Conservation (phyloP, 2,329 filamentous ascomycete genomes). For the Aspergillus melleus region DNA sequence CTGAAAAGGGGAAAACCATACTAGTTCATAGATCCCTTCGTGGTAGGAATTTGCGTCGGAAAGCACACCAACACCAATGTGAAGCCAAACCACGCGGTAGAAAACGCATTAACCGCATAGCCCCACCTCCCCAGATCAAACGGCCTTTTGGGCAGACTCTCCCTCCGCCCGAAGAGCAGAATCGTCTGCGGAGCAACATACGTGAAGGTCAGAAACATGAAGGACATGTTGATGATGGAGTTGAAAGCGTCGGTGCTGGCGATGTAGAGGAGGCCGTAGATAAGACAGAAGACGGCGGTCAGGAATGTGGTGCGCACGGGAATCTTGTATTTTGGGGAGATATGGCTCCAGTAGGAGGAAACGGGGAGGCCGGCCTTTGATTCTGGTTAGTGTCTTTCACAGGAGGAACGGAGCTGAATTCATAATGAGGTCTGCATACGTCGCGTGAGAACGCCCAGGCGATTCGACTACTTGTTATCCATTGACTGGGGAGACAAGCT, state of each 20-base stretch:
- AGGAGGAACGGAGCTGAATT: conserved; percentile 26
- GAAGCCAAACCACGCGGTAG: conserved; percentile 46
- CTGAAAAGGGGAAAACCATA: not conserved
- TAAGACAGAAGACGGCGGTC: conserved; percentile 44
- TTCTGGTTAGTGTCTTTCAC: conserved; percentile 27
- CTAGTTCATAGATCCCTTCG: conserved; percentile 50
- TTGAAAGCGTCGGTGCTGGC: conserved; percentile 43
- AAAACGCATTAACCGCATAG: conserved; percentile 40
- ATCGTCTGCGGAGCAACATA: conserved; percentile 47
- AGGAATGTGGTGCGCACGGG: conserved; percentile 47
- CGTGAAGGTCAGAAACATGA: conserved; percentile 38
- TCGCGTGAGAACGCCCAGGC: conserved; percentile 10
- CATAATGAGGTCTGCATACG: not conserved
- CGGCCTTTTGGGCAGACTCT: conserved; percentile 20
- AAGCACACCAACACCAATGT: conserved; percentile 51
- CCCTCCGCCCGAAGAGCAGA: conserved; percentile 38
- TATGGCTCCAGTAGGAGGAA: conserved; percentile 16
- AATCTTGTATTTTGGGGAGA: conserved; percentile 10
- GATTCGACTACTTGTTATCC: conserved; percentile 7
- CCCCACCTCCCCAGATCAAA: conserved; percentile 37
- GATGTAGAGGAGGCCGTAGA: conserved; percentile 38
- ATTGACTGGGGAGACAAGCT: conserved; percentile 5
- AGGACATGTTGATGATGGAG: conserved; percentile 39
- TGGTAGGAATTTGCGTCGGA: conserved; percentile 43
- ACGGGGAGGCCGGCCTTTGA: conserved; percentile 17